Percentiles rank a stretch among this genome's conserved stretches.
These are phyloP conservation scores for Gyrodon lividus DNA, from an alignment of 768 basidiomycete genomes.

Conservation along the genomic window DNA sequence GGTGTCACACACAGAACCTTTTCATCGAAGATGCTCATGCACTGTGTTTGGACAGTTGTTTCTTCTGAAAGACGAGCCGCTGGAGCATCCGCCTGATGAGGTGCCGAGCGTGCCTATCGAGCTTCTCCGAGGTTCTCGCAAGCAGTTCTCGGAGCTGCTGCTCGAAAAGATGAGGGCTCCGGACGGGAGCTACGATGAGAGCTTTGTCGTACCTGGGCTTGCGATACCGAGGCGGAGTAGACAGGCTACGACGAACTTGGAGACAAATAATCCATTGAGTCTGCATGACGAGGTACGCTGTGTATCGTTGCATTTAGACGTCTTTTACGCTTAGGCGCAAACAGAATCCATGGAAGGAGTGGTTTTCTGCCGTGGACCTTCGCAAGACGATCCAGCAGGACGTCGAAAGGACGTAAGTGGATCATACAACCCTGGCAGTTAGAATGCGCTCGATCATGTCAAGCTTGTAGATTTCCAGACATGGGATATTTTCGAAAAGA, in stretches of 20 bases:
- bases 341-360: slow-evolving; percentile 93
- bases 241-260: slow-evolving; percentile 45
- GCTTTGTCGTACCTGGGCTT: slow-evolving; percentile 56
- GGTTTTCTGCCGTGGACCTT: slow-evolving; percentile 88
- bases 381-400: slow-evolving; percentile 90
- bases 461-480: slow-evolving; percentile 82
- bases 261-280: slow-evolving; percentile 79
- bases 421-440: not conserved
- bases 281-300: slow-evolving; percentile 65
- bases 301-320: not conserved
- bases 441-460: not conserved
- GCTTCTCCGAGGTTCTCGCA: slow-evolving; percentile 49
- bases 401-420: slow-evolving; percentile 87
- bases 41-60: slow-evolving; percentile 53
- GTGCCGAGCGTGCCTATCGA: slow-evolving; percentile 37
- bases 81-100: slow-evolving; percentile 48
- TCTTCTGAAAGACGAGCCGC: slow-evolving; percentile 62
- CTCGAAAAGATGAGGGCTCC: slow-evolving; percentile 77
- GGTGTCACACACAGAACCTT: slow-evolving; percentile 12
- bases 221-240: slow-evolving; percentile 33
- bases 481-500: slow-evolving; percentile 82
- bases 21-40: slow-evolving; percentile 19
- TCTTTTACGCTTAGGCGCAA: not conserved
- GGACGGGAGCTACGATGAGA: slow-evolving; percentile 80
- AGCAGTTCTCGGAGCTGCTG: slow-evolving; percentile 55